Evolutionary conservation across 495 filamentous ascomycete species (phyloP), one percentile per base, ranked within the genome.

Genomic region (Penicillium paxilli): DNA sequence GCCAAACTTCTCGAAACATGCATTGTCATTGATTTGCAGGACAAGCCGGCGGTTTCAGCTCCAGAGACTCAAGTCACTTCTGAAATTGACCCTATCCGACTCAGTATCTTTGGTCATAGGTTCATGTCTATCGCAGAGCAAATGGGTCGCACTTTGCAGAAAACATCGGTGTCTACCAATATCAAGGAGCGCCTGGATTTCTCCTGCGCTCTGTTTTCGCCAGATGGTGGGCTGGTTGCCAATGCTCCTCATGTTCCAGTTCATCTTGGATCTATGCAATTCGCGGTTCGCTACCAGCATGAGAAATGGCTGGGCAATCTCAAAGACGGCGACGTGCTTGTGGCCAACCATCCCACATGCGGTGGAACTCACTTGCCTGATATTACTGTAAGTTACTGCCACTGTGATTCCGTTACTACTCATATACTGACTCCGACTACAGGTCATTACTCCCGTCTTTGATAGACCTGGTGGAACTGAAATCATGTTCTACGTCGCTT

Each of bases 41-140:
- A 86, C 7, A 62, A 60, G 24, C 35, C 41, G 20, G 49, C 40
- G 2, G 32, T 35, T 23, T 23, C 50, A 24, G 8, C 46, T 23
- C 6, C 54, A 4, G 48, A 38, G 3, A 30, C 21, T 7, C 30
- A 49, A 53, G 82, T 90, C 71, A 90, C 45, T 82, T 91, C 72
- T 78, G 74, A 71, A 5, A 63, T 78, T 33, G 75, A 96, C 60
- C 93, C 94, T 0, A 96, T 98, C 67, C 88, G 95, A 72, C 83
- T 98, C 5, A 95, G 86, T 66, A 95, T 98, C 53, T 98, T 98
- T 61, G 91, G 91, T 1, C 92, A 98, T 67, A 79, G 94, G 1
- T 98, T 98, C 75, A 98, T 98, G 94, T 92, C 93, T 11, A 98
- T 98, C 65, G 94, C 94, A 3, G 94, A 98, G 71, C 93, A 97